Evolutionary conservation across 2,329 filamentous ascomycete genomes (phyloP).

Genomic region (Sporothrix curviconia): DNA sequence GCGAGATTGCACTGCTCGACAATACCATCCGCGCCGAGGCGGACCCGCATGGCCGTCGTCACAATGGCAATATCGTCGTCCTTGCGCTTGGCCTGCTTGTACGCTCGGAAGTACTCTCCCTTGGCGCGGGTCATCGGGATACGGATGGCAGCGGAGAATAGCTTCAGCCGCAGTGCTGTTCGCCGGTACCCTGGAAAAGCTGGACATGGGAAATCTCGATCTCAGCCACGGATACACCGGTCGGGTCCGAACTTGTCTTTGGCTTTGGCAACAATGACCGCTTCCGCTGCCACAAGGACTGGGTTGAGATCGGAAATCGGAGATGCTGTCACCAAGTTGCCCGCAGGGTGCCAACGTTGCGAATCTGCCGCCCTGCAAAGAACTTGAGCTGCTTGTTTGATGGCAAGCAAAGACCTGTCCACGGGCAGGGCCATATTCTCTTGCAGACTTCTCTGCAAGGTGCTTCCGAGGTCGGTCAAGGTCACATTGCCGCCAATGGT

Average conservation of each 20-base stretch:
- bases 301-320: conserved; percentile 96
- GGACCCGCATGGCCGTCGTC: conserved; percentile 74
- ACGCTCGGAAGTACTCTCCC: conserved; percentile 79
- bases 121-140: conserved; percentile 70
- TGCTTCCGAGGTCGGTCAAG: conserved; percentile 83
- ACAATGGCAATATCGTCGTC: conserved; percentile 99
- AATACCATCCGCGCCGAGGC: conserved; percentile 56
- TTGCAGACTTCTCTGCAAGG: conserved; percentile 71
- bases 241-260: conserved; percentile 39
- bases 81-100: conserved; percentile 95
- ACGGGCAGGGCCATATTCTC: conserved; percentile 64
- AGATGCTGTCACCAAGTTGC: conserved; percentile 88
- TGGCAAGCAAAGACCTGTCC: conserved; percentile 83
- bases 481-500: conserved; percentile 91
- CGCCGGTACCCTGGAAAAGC: conserved; percentile 87
- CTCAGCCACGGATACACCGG: conserved; percentile 33
- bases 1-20: conserved; percentile 74
- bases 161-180: conserved; percentile 74
- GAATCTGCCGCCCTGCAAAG: conserved; percentile 90
- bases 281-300: conserved; percentile 81
- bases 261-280: conserved; percentile 74
- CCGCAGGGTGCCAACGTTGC: conserved; percentile 97
- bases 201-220: conserved; percentile 83
- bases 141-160: conserved; percentile 77
- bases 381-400: conserved; percentile 90